A percentile compares a stretch with the other conserved stretches of the same genome.
Evolutionary conservation across 768 basidiomycete species (phyloP).

Genomic region (Auriscalpium microsporum): DNA sequence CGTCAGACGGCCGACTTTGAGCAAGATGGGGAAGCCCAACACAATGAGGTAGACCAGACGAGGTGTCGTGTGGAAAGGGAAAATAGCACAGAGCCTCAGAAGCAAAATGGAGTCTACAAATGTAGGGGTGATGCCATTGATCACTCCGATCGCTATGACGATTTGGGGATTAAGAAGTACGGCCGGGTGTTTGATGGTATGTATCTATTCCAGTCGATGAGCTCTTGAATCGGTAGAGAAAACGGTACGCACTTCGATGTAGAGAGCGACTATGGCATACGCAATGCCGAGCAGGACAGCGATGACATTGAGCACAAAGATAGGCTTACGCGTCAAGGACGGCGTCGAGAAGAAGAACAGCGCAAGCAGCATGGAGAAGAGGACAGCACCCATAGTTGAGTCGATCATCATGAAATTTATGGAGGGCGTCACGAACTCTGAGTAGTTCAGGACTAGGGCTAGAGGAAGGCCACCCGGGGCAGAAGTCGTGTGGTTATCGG

Average conservation of each 20-base stretch:
- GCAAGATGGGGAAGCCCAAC: conserved; percentile 21
- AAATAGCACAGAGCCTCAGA: conserved; percentile 29
- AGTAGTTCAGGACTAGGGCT: neutral
- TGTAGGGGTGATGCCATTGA: conserved; percentile 25
- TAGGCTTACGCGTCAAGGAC: conserved; percentile 11
- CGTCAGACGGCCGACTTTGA: conserved; percentile 25
- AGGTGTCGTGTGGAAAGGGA: conserved; percentile 19
- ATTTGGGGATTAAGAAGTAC: conserved; percentile 10
- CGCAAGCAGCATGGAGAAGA: conserved; percentile 1
- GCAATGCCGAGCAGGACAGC: conserved; percentile 15
- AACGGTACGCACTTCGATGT: conserved; percentile 7
- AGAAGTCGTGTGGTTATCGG: neutral
- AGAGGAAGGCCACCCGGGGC: neutral
- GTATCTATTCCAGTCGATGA: neutral
- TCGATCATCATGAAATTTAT: neutral
- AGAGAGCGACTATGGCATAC: conserved; percentile 1
- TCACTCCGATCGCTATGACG: conserved; percentile 15
- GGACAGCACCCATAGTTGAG: neutral
- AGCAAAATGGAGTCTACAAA: conserved; percentile 31
- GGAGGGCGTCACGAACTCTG: neutral
- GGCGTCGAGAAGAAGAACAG: conserved; percentile 21
- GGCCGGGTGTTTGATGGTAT: conserved; percentile 12
- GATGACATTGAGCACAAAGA: conserved; percentile 22
- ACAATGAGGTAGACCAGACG: conserved; percentile 14
- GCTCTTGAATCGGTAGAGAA: neutral